Evolutionary conservation across 2,329 filamentous ascomycete species (phyloP).

Genomic region (Podosphaera fusca): DNA sequence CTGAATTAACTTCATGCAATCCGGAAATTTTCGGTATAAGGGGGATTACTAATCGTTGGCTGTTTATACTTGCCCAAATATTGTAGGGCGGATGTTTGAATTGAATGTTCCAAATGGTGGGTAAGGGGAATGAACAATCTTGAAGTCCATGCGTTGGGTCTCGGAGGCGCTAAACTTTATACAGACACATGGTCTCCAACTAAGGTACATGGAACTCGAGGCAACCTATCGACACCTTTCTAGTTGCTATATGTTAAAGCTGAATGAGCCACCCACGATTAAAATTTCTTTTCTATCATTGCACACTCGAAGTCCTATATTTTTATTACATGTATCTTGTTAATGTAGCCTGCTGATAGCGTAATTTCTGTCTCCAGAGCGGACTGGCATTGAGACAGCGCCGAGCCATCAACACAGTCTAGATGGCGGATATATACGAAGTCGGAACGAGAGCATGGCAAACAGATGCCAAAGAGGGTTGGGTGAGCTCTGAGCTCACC

Average conservation of each 20-base stretch:
- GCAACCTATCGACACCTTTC: neutral
- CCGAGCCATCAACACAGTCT: slow-evolving; percentile 7
- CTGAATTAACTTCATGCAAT: too few species aligned
- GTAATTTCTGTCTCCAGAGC: slow-evolving; percentile 6
- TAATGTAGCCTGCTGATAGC: slow-evolving; percentile 10
- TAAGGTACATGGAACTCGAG: too few species aligned
- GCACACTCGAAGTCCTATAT: neutral
- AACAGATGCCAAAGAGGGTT: slow-evolving; percentile 85
- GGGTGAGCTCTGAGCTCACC: slow-evolving; percentile 86
- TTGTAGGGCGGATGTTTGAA: neutral
- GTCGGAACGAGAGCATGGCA: slow-evolving; percentile 96
- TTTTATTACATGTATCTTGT: slow-evolving; percentile 1
- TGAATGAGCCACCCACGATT: neutral
- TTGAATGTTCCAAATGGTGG: neutral
- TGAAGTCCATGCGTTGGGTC: neutral
- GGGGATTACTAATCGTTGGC: neutral
- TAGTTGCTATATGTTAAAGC: neutral
- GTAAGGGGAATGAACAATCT: neutral
- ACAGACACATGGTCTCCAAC: neutral
- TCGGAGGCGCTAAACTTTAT: neutral
- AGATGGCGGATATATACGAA: slow-evolving; percentile 86
- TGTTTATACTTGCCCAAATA: neutral
- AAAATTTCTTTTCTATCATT: neutral
- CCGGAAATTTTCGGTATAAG: too few species aligned
- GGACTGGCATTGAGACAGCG: slow-evolving; percentile 4